Evolutionary conservation across 305 asterid species (phyloP).

Genomic region (Fraxinus floribunda): DNA sequence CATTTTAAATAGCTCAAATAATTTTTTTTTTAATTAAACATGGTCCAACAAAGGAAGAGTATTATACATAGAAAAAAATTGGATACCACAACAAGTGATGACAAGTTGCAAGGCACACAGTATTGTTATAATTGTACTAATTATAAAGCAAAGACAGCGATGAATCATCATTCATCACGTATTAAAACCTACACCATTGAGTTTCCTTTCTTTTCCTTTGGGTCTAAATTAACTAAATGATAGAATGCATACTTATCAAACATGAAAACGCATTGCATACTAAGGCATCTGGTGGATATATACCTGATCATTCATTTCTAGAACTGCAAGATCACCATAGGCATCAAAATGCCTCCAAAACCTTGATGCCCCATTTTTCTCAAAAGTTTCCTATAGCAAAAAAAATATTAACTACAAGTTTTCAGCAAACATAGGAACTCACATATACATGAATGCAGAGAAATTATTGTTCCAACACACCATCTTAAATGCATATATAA

Average conservation of each 20-base stretch:
- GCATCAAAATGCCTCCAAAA: slow-evolving; percentile 87
- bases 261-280: background rate
- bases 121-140: background rate
- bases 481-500: background rate
- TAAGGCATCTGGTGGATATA: slow-evolving; percentile 22
- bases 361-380: slow-evolving; percentile 63
- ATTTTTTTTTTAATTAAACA: background rate
- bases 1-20: background rate
- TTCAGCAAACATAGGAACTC: background rate
- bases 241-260: background rate
- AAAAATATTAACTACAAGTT: slow-evolving; percentile 11
- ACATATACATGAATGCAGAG: background rate
- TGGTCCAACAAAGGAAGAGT: background rate
- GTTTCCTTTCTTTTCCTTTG: slow-evolving; percentile 7
- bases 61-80: background rate
- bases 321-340: slow-evolving; percentile 41
- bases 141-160: background rate
- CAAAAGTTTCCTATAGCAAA: slow-evolving; percentile 60
- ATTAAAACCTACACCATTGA: background rate
- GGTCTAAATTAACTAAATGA: slow-evolving; percentile 1
- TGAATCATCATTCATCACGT: slow-evolving; percentile 15
- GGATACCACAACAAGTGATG: background rate
- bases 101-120: background rate
- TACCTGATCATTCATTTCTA: slow-evolving; percentile 58
- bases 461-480: background rate